Base-by-base conservation (phyloP, 371 early-diverging fungal species). In the Aphelidium insulamus region DNA sequence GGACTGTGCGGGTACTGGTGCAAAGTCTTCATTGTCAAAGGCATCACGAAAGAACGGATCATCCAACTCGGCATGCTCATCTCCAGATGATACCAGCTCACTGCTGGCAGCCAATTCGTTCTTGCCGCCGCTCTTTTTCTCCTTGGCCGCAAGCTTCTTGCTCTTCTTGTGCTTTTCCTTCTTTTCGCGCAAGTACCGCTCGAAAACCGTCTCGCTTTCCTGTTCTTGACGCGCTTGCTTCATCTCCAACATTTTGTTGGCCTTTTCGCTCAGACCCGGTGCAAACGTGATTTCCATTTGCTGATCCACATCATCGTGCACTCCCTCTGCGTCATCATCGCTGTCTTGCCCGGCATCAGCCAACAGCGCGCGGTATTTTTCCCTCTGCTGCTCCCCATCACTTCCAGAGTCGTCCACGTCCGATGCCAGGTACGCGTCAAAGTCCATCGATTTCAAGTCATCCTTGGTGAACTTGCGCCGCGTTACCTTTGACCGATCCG, bases 281-380 rank as follows among this genome's bases (percentile, higher is more conserved):
- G 81, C 66, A 41, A 94, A 94, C 6, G 90, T 81, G 28, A 92
- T 86, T 48, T 94, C 86, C 86, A 94, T 80, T 28, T 91, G 82
- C 19, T 66, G 64, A 28, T 62, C 62, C 27, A 50, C 56, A 25
- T 51, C 62, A 8, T 54, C 57, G n/a, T n/a, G n/a, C n/a, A n/a
- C n/a, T n/a, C n/a, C n/a, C 22, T 46, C 51, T 0, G 52, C 52
- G 16, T 50, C 50, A 6, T 49, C 54, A 5, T 43, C 36, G 0
- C 46, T 52, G 26, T 52, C 48, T 28, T 49, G 59, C 36, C 59
- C 58, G 12, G 49, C 52, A 0, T 54, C 44, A 3, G 50, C 49
- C 17, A 85, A 49, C 27, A 86, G 42, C 8, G 59, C 62, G 30
- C 61, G 51, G 45, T 77, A 81, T 49, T 72, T 75, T 32, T 55